A percentile compares a stretch with the other conserved stretches of the same genome.
Evolutionary conservation across 1,284 basidiomycete species (phyloP).

Genomic region (Cryptococcus wingfieldii): DNA sequence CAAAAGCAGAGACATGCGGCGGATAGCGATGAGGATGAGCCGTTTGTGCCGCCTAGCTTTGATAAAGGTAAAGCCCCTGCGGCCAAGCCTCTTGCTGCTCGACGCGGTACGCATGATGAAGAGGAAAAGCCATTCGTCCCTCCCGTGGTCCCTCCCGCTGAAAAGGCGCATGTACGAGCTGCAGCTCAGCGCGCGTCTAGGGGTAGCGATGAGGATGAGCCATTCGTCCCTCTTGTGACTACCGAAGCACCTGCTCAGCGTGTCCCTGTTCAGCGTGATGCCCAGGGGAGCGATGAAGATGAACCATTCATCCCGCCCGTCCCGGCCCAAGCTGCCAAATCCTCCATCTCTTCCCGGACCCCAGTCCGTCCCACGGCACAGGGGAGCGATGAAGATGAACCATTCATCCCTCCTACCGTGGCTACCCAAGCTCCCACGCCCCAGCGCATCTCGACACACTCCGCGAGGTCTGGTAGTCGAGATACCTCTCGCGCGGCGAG

Average conservation of each 20-base stretch:
- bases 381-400: neutral
- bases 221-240: neutral
- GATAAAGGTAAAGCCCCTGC: neutral
- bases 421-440: neutral
- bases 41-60: neutral
- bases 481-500: slow-evolving; percentile 13
- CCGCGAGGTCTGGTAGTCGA: neutral
- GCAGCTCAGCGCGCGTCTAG: neutral
- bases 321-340: neutral
- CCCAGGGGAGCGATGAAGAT: neutral
- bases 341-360: neutral
- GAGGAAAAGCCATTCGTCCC: neutral
- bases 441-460: no score
- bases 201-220: no score
- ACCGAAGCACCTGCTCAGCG: neutral
- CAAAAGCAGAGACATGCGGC: neutral
- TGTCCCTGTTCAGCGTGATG: neutral
- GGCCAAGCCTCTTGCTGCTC: neutral
- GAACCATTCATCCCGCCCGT: neutral
- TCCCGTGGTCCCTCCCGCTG: neutral
- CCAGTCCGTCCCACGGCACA: neutral
- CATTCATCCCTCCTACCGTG: slow-evolving; percentile 1
- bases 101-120: neutral
- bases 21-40: slow-evolving; percentile 10
- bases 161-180: neutral